Conservation (phyloP, 1,284 basidiomycete genomes). For the Earliella scabrosa region DNA sequence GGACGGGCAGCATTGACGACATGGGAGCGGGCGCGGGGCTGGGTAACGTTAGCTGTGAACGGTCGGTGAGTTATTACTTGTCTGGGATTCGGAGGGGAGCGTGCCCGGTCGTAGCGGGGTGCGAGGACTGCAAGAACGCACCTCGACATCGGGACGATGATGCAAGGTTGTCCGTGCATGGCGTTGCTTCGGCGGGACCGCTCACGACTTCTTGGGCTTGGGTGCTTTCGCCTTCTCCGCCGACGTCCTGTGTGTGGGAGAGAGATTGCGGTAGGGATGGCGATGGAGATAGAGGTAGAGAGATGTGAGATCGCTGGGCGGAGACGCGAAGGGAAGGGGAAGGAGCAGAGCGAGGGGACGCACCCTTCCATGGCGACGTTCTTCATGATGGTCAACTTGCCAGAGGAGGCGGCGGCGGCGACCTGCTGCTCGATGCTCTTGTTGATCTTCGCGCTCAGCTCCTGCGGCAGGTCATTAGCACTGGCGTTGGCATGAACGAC, state of each 20-base stretch:
- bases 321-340: neutral
- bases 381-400: constrained; percentile 90
- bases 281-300: neutral
- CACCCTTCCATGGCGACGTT: constrained; percentile 55
- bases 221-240: constrained; percentile 21
- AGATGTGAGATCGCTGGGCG: neutral
- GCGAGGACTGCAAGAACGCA: too few species aligned
- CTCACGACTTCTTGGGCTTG: constrained; percentile 27
- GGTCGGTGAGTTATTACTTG: neutral
- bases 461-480: constrained; percentile 46
- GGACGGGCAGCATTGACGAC: neutral
- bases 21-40: neutral
- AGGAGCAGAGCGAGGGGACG: constrained; percentile 26
- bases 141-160: too few species aligned
- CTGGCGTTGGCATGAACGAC: too few species aligned
- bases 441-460: constrained; percentile 86
- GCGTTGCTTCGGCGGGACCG: too few species aligned
- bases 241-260: constrained; percentile 8
- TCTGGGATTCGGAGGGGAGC: too few species aligned
- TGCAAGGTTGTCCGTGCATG: too few species aligned
- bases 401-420: constrained; percentile 83
- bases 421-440: constrained; percentile 89
- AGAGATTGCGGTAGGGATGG: neutral
- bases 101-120: too few species aligned
- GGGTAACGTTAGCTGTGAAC: neutral